Base-by-base conservation (phyloP, 768 basidiomycete genomes). In the Boletales sp. region DNA sequence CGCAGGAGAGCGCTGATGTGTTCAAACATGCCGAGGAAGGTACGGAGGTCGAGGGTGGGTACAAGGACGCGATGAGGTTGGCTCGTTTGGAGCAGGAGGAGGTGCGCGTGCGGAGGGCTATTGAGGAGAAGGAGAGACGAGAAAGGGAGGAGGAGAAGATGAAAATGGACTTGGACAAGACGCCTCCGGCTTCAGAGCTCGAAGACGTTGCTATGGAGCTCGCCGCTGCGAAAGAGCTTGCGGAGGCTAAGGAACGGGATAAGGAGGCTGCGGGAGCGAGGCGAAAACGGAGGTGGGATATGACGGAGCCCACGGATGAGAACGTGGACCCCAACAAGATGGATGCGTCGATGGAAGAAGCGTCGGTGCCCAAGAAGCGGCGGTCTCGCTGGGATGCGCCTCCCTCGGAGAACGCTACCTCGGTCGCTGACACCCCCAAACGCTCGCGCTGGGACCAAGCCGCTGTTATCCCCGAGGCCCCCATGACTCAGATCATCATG, bases 371-470 rank as follows among this genome's bases (percentile, higher is more conserved):
- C 39, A 94, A 90, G 72, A 95, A 95, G 71, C 86, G 91, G 52
- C 84, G 92, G 57, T 97, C 94, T 48, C 80, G 95, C 43, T 97
- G 95, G 95, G 95, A 98, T 68, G 92, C 93, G 45, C 83, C 93
- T 0, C 93, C 94, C 11, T 81, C 86, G 5, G 91, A 92, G 49
- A 78, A 74, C 48, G 5, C 12, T 12, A 59, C 64, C 31, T 66
- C 71, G 34, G 66, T 74, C 8, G 72, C 75, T 36, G 84, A 90
- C 57, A 82, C 87, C 15, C 88, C 90, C 27, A 94, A 94, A 66
- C 86, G 87, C 43, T 97, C 94, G 27, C 83, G 94, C 44, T 99
- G 95, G 97, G 97, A 99, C 68, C 93, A 97, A 70, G 90, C 92
- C 15, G 94, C 97, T 7, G 77, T 79, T 44, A 74, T 83, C 5